Conservation (phyloP, 805 yeast genomes). For the Wickerhamomyces canadensis region DNA sequence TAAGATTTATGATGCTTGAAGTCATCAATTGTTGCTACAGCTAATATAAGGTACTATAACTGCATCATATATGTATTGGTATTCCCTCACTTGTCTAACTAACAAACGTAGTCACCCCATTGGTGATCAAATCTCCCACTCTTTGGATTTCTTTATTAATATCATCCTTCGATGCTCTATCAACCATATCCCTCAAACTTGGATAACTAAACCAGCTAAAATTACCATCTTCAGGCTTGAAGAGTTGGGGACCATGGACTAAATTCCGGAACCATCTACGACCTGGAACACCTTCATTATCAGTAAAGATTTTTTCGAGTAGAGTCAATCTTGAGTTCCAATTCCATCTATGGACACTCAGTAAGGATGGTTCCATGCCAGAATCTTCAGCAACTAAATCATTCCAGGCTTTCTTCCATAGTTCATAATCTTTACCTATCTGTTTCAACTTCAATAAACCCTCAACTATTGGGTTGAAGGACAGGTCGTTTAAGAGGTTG, state of each 20-base stretch:
- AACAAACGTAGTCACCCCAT: not conserved
- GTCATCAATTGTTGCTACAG: too few relatives aligned
- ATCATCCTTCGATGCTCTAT: conserved; percentile 38
- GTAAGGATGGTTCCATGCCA: conserved; percentile 67
- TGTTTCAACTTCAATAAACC: conserved; percentile 35
- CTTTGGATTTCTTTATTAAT: conserved; percentile 51
- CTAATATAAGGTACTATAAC: too few relatives aligned
- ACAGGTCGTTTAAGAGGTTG: conserved; percentile 17
- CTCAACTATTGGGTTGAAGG: conserved; percentile 23
- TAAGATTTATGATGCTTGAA: too few relatives aligned
- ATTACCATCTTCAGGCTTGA: conserved; percentile 42
- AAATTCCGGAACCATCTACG: conserved; percentile 66
- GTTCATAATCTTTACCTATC: conserved; percentile 42
- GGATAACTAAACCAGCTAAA: conserved; percentile 69
- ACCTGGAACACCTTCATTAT: conserved; percentile 35
- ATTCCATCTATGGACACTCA: conserved; percentile 68
- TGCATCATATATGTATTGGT: too few relatives aligned
- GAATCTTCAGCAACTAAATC: conserved; percentile 43
- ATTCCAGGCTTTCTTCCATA: conserved; percentile 63
- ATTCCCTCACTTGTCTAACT: too few relatives aligned
- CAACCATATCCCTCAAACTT: conserved; percentile 62
- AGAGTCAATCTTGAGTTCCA: conserved; percentile 68
- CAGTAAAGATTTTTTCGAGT: conserved; percentile 49
- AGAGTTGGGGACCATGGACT: conserved; percentile 62
- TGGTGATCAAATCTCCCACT: conserved; percentile 27